Evolutionary conservation across 495 filamentous ascomycete genomes (phyloP), one percentile per base, ranked within the genome.

Genomic region (Aspergillus funiculosus): DNA sequence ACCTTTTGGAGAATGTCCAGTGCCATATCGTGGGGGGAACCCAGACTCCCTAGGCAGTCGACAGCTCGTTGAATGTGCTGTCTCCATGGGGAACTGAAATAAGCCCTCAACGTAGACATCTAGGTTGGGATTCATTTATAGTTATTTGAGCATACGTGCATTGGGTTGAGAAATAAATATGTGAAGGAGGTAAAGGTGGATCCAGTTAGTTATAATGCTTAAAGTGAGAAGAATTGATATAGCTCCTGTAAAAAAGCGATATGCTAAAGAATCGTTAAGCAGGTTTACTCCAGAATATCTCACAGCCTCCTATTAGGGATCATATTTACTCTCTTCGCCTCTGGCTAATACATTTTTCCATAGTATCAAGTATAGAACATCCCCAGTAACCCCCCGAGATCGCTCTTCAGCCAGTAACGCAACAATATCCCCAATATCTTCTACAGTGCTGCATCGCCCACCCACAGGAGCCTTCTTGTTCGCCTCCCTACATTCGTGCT

Each of bases 331-430:
- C n/a, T n/a, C n/a, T n/a, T n/a, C n/a, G n/a, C n/a, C n/a, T n/a
- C n/a, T n/a, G n/a, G n/a, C n/a, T n/a, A n/a, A n/a, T n/a, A n/a
- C n/a, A n/a, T n/a, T n/a, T n/a, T 7, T 39, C 36, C 36, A 39
- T 39, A 20, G 21, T 39, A 46, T 56, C 52, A 4, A 57, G 11
- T 34, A 63, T 53, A 78, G 62, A 36, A 57, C 61, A 61, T 74
- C 64, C 11, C 71, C 75, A 0, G 72, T 76, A 28, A 78, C 60
- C 75, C 73, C 76, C 6, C 68, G 55, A 31, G 64, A 69, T 52
- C 72, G 67, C 56, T 77, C 75, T 8, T 60, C 64, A 8, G 60
- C 64, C 7, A 78, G 31, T n/a, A 76, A 53, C 14, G 68, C 39
- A 15, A 71, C 71, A 7, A 64, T 63, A 52, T 75, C 73, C 11